Base-by-base conservation (phyloP, 441 rosid species). In the Syzygium syzygioides region DNA sequence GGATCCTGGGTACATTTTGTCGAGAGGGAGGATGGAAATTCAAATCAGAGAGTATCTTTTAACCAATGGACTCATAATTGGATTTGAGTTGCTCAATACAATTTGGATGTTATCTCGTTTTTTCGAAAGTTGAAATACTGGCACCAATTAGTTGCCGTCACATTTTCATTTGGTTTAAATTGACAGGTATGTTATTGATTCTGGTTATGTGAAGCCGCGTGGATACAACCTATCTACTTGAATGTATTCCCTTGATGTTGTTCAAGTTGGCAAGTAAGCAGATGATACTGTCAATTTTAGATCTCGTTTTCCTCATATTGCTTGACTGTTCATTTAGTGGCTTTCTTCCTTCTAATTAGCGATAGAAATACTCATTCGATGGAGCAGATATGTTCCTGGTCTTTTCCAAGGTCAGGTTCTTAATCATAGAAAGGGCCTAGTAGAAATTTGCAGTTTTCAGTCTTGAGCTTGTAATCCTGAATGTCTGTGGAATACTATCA, bases 211-310 rank as follows among this genome's bases (percentile, higher is more conserved):
- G 91, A 98, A 98, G 96, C 99, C 97, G 90, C 95, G 98, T 37
- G 98, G 96, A 80, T 97, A 97, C 94, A 96, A 96, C 94, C 97
- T 99, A 90, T 92, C 98, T 90, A 94, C 97, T 56, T 98, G 99
- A 92, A 95, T 98, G 99, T 97, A 96, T 90, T 98, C 98, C 91
- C 99, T 98, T 87, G 99, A 98, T 93, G 94, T 96, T 91, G 95
- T 96, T 88, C 98, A 94, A 91, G 96, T 98, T 90, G 97, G 99
- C 99, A 97, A 96, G 99, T 97, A 95, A 95, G 99, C 86, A n/a
- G n/a, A n/a, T 15, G 54, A 45, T 54, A 41, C 41, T 85, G 66
- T 86, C 50, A 59, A 20, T 89, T 48, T 89, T 88, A 88, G 87
- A 88, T 86, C 76, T 68, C 41, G 87, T 88, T 84, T 88, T 50